Base-by-base conservation (phyloP, 73 alveolate genomes). In the Paramecium bursaria region DNA sequence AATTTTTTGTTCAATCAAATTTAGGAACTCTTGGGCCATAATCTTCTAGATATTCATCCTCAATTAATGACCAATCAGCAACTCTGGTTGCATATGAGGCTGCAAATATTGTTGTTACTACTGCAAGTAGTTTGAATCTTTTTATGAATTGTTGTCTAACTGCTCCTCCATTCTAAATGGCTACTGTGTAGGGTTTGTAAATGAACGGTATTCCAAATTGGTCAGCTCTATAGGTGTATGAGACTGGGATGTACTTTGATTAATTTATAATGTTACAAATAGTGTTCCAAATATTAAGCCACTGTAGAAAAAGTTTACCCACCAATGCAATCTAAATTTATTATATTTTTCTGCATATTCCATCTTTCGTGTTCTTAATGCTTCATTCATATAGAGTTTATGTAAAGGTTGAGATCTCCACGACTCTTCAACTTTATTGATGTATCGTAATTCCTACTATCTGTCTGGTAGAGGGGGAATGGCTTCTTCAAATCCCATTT, bases 311-410 rank as follows among this genome's bases (percentile, higher is more conserved):
- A 67, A 67, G 39, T 67, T 67, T 9, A 67, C 46, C 3, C 22
- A 21, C 82, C 82, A 67, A 39, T 67, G 60, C 17, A 21, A 19
- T 67, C 35, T 67, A 57, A 35, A 67, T 5, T 42, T 42, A 15
- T 67, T 67, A n/a, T 39, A 42, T 67, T 67, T 67, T 30, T 17
- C 27, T 14, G 82, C 82, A 67, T 67, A 67, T 39, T 67, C 55
- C 82, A 67, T 67, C 30, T 67, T 67, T 67, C 82, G 33, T 35
- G 19, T 44, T 67, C 82, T 67, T n/a, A 67, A 27, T 13, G 82
- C 82, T 39, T 67, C 82, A 67, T 67, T 67, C 82, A 67, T 67
- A 42, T 67, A 67, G 50, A 67, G 44, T 67, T 67, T 67, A 42
- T 67, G 44, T 42, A 67, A 57, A 9, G 82, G 82, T 67, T 67